Conservation (phyloP, 1,139 yeast genomes). For the Geotrichum macrosporum region DNA sequence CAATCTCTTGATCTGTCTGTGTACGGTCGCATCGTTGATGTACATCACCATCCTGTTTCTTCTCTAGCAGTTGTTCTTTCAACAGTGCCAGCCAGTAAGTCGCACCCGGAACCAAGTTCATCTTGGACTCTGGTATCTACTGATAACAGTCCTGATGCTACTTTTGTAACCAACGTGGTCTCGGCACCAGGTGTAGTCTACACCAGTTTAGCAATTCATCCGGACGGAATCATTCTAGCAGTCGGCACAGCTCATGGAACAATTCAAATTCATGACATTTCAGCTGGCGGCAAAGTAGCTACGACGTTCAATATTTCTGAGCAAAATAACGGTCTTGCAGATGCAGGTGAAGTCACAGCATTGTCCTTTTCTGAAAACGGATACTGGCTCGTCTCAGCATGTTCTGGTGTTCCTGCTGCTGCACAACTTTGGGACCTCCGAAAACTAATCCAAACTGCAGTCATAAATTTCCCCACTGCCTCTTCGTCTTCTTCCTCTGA, state of each 20-base stretch:
- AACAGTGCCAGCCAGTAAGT: conserved; percentile 5
- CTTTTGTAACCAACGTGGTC: not conserved
- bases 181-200: conserved; percentile 5
- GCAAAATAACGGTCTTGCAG: conserved; percentile 30
- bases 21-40: conserved; percentile 12
- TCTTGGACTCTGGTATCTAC: not conserved
- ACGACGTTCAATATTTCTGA: conserved; percentile 38
- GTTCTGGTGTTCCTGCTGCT: conserved; percentile 23
- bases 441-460: conserved; percentile 25
- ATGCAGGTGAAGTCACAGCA: conserved; percentile 36
- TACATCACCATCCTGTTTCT: conserved; percentile 13
- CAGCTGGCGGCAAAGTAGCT: conserved; percentile 40
- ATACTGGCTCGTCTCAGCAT: conserved; percentile 50
- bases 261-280: conserved; percentile 45
- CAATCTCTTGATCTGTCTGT: conserved; percentile 1
- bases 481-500: conserved; percentile 18
- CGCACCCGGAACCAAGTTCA: conserved; percentile 8
- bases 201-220: conserved; percentile 43
- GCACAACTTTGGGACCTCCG: conserved; percentile 29
- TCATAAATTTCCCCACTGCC: conserved; percentile 27
- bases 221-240: conserved; percentile 61
- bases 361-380: conserved; percentile 64
- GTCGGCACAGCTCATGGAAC: conserved; percentile 43
- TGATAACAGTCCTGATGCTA: not conserved
- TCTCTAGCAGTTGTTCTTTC: conserved; percentile 6